A percentile compares a stretch with the other conserved stretches of the same genome.
Evolutionary conservation across 1,284 basidiomycete species (phyloP).

Genomic region (Leccinum pachyderme): DNA sequence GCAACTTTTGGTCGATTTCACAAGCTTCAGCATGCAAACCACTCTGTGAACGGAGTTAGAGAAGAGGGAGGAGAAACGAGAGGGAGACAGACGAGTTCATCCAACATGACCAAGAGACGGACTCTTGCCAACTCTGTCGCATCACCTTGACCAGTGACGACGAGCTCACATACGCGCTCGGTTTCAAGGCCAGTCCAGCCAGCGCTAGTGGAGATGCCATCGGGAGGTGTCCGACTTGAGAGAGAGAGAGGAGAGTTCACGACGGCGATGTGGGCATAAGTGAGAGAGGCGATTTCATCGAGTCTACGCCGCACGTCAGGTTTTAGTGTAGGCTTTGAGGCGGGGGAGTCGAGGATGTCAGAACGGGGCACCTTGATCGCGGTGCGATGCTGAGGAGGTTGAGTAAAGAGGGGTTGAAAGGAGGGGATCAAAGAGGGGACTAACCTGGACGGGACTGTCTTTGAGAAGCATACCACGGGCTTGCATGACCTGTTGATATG

Average conservation of each 20-base stretch:
- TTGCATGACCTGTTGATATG: constrained; percentile 90
- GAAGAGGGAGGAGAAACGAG: neutral
- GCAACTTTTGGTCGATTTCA: constrained; percentile 95
- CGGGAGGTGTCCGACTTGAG: constrained; percentile 70
- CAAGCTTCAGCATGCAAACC: constrained; percentile 87
- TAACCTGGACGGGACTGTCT: constrained; percentile 82
- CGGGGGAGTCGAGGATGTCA: constrained; percentile 86
- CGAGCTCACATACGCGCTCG: constrained; percentile 89
- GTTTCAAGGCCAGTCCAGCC: constrained; percentile 90
- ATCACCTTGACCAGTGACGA: constrained; percentile 86
- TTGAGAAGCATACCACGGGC: constrained; percentile 87
- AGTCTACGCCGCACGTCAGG: constrained; percentile 83
- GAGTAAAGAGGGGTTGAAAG: constrained; percentile 16
- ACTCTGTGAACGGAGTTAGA: constrained; percentile 47
- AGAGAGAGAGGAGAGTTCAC: constrained; percentile 75
- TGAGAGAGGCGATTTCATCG: constrained; percentile 90
- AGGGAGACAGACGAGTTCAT: constrained; percentile 74
- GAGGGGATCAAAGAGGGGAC: constrained; percentile 18
- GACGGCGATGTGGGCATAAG: constrained; percentile 86
- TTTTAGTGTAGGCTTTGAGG: constrained; percentile 83
- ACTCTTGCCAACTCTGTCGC: constrained; percentile 91
- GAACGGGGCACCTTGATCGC: constrained; percentile 89
- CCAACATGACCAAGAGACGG: constrained; percentile 88
- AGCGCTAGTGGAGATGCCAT: constrained; percentile 67
- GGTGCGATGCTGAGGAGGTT: constrained; percentile 62